These are phyloP conservation scores for Phaeolepiota aurea DNA, from an alignment of 768 basidiomycete species.

Conservation along the genomic window DNA sequence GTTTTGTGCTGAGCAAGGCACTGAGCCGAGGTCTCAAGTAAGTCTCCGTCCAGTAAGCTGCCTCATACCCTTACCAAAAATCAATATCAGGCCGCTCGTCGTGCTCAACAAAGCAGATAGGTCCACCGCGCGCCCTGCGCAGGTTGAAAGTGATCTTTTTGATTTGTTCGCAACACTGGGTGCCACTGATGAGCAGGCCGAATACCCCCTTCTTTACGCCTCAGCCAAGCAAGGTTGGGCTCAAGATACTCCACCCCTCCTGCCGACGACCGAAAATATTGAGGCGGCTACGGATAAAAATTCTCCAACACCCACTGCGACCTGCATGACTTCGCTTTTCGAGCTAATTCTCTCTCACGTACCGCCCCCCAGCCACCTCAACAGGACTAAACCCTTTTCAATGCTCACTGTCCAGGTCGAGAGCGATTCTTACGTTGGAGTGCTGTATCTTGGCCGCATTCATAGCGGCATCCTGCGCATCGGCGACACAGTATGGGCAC, in stretches of 20 bases:
- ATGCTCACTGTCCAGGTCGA: constrained; percentile 48
- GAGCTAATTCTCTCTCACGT: constrained; percentile 38
- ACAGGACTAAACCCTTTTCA: constrained; percentile 30
- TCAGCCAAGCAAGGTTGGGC: constrained; percentile 47
- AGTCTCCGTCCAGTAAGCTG: too few relatives aligned
- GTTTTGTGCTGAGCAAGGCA: constrained; percentile 42
- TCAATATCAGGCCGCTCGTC: constrained; percentile 40
- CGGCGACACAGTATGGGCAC: constrained; percentile 29
- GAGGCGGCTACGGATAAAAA: constrained; percentile 1
- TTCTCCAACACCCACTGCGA: not conserved
- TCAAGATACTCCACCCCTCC: constrained; percentile 15
- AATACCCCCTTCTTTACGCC: constrained; percentile 42
- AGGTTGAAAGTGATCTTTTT: constrained; percentile 42
- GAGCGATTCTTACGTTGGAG: constrained; percentile 41
- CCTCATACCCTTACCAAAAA: too few relatives aligned
- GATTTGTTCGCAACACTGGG: constrained; percentile 43
- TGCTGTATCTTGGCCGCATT: constrained; percentile 38
- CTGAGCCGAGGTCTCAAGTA: constrained; percentile 32
- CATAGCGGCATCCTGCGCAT: constrained; percentile 29
- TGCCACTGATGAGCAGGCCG: constrained; percentile 41
- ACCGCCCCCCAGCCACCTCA: constrained; percentile 29
- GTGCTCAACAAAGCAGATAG: constrained; percentile 45
- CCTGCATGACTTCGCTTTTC: constrained; percentile 35
- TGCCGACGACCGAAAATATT: constrained; percentile 9
- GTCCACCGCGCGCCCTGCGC: constrained; percentile 29